Evolutionary conservation across 108 stramenopile species (phyloP), one percentile per base, ranked within the genome.

Genomic region (Mediolabrus comicus): DNA sequence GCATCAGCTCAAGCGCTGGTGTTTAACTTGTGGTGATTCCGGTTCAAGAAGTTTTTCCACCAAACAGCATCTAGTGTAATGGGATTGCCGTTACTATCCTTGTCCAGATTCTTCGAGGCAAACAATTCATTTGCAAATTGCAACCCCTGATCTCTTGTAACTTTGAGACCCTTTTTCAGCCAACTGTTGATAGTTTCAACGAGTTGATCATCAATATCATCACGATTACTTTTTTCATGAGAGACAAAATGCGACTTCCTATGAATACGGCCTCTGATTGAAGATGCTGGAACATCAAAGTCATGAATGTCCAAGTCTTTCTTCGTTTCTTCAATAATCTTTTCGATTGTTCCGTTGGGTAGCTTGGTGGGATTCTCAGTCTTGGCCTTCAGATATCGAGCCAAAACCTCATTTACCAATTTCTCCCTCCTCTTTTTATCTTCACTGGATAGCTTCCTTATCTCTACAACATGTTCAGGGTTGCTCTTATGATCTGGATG

Each of bases 261-360:
- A n/a, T 61, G 13, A 22, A 61, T 32, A 10, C 69, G 52, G 8
- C 59, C 69, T 22, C 51, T 46, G 29, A 71, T 71, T 8, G 69
- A 39, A 24, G 32, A 10, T 39, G 30, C 30, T 3, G 69, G 43
- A 3, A 70, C 69, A 9, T 61, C 69, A 49, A 59, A 58, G 9
- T 70, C 69, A 25, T 70, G 59, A 33, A 61, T 71, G 8, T 59
- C 69, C 30, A 71, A 38, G 22, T 71, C 69, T 27, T 71, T 26
- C 31, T 71, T 71, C 16, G 59, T 31, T 2, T 41, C 38, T n/a
- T 52, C 33, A 28, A 71, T 62, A 13, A 62, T 71, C 0, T 16
- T 31, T 0, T 19, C 6, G 2, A 71, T 28, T 12, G 52, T 36
- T 5, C 59, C 59, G n/a, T 61, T 24, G 3, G 69, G 25, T 13